Evolutionary conservation across 495 filamentous ascomycete species (phyloP).

Genomic region (Tuber brumale): DNA sequence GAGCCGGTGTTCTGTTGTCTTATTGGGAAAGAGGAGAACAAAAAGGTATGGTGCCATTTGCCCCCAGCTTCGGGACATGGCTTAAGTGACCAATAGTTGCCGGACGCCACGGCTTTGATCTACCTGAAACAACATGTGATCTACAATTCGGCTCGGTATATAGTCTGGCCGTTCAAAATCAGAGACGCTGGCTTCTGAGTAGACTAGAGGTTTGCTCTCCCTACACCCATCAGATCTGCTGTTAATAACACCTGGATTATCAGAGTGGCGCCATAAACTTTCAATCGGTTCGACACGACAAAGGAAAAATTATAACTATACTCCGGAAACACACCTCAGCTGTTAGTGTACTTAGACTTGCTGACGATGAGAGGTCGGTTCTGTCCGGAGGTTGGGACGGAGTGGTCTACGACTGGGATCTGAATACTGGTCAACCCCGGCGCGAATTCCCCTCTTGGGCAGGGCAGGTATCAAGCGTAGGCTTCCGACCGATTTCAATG

Average conservation of each 20-base stretch:
- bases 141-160: conserved; percentile 72
- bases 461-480: conserved; percentile 79
- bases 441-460: conserved; percentile 65
- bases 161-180: conserved; percentile 83
- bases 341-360: conserved; percentile 77
- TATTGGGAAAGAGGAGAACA: conserved; percentile 82
- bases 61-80: background rate
- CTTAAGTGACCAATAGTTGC: background rate
- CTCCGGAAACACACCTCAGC: conserved; percentile 83
- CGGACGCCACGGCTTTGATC: conserved; percentile 32
- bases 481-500: conserved; percentile 57
- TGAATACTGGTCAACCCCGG: conserved; percentile 73
- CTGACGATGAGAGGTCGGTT: conserved; percentile 76
- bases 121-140: conserved; percentile 37
- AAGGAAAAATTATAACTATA: conserved; percentile 76
- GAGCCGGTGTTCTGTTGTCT: too few species aligned
- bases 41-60: conserved; percentile 25
- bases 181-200: conserved; percentile 83
- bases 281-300: conserved; percentile 86
- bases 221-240: background rate
- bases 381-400: conserved; percentile 97
- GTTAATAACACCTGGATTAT: background rate
- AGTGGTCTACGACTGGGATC: too few species aligned
- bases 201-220: conserved; percentile 58
- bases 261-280: conserved; percentile 80